Evolutionary conservation across 257 asterid genomes (phyloP), one percentile per base, ranked within the genome.

Genomic region (Prunella vulgaris): DNA sequence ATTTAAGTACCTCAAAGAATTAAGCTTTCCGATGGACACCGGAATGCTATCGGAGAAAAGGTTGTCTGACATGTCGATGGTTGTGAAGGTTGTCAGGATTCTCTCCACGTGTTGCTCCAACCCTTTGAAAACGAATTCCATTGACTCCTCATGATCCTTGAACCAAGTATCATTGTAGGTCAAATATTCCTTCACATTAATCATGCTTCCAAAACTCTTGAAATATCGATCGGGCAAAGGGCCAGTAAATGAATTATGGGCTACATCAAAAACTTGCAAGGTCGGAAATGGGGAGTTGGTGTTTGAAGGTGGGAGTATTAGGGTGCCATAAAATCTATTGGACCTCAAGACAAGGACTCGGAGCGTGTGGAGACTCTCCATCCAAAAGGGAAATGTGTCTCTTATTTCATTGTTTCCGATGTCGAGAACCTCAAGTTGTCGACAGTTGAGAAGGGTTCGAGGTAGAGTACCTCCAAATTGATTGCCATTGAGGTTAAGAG

Each of bases 371-470:
- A 82, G 77, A 64, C 21, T 63, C 37, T 33, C 76, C 68, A 70
- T 21, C 82, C 80, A 76, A 14, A 27, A 25, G 18, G 84, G 84
- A 33, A 82, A 82, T 5, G 12, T 0, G 14, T 46, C 80, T 38
- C 10, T 25, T 37, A 82, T 40, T 14, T 49, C 10, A 56, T 82
- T 82, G 60, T 74, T 62, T 78, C 76, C 72, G 35, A 61, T 22
- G 14, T 64, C 53, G 69, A 48, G 60, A 24, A 44, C 73, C 66
- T 63, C 33, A 40, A 62, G 30, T 2, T 14, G 33, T 67, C 24
- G 78, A 73, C 80, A 79, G 42, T 74, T 70, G 60, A 21, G 68
- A 27, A 76, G 38, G 6, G 80, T 60, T 48, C 1, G 17, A 0
- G 68, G 54, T n/a, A 71, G 22, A 24, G 25, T 17, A 15, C 75